These are phyloP conservation scores for Astraeus odoratus DNA, from an alignment of 768 basidiomycete genomes.

Conservation along the genomic window DNA sequence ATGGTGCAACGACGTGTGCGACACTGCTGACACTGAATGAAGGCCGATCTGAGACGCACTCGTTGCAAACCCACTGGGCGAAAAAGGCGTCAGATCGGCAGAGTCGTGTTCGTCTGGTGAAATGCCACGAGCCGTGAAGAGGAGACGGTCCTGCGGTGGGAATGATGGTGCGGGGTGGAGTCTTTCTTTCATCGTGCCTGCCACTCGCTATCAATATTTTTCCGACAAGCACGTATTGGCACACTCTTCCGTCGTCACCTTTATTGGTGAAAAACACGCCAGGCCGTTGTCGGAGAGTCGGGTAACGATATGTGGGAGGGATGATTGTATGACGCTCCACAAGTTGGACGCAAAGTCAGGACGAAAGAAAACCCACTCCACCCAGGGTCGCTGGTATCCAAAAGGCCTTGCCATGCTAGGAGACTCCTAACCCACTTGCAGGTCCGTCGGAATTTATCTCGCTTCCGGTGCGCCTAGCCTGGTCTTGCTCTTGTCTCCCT, in stretches of 20 bases:
- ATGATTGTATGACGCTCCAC: neutral
- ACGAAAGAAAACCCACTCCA: too few relatives aligned
- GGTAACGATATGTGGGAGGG: neutral
- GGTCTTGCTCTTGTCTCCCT: neutral
- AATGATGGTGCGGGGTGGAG: slow-evolving; percentile 10
- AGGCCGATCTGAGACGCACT: slow-evolving; percentile 29
- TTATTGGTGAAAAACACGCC: neutral
- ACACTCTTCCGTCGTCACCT: neutral
- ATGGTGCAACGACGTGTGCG: slow-evolving; percentile 17
- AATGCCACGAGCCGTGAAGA: slow-evolving; percentile 10
- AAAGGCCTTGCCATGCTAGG: too few relatives aligned
- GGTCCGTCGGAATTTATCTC: too few relatives aligned
- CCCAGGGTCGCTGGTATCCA: too few relatives aligned
- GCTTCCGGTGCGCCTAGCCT: neutral
- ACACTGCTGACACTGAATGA: slow-evolving; percentile 10
- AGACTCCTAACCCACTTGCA: too few relatives aligned
- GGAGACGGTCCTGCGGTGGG: slow-evolving; percentile 10
- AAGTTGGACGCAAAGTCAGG: neutral
- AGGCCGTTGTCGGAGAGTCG: neutral
- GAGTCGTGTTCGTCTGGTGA: slow-evolving; percentile 12
- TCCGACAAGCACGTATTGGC: neutral
- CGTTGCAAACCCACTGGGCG: slow-evolving; percentile 31
- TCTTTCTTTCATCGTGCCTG: slow-evolving; percentile 8
- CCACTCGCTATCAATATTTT: neutral
- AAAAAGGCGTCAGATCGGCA: slow-evolving; percentile 24